phyloP scores from a whole-genome alignment of 1,139 yeast species.

The Pneumocystis oryctolagi region DNA sequence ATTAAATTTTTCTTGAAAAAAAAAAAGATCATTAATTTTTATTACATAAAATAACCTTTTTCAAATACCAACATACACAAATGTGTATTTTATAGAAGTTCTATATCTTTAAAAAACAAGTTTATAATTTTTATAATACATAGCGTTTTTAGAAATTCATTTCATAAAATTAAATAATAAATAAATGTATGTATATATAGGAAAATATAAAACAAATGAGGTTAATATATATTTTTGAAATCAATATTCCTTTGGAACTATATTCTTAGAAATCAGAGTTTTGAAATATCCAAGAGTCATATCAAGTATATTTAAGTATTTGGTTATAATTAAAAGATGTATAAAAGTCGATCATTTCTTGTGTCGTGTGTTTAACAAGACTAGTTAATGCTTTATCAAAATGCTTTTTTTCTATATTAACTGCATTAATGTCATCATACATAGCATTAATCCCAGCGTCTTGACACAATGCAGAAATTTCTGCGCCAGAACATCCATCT shows the following conservation, averaged over 20 bases:
- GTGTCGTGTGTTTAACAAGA: conserved; percentile 9
- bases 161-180: no score
- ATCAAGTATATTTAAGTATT: neutral
- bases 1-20: neutral
- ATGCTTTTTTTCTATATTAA: conserved; percentile 23
- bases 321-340: neutral
- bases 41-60: neutral
- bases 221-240: no score
- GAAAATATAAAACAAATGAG: no score
- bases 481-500: conserved; percentile 85
- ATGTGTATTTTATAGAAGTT: neutral
- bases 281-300: neutral
- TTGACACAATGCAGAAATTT: conserved; percentile 79
- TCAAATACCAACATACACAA: neutral
- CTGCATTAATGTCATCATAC: conserved; percentile 34
- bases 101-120: no score
- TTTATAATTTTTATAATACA: no score
- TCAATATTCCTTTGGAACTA: no score
- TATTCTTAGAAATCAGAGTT: neutral
- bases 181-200: no score
- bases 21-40: neutral
- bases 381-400: conserved; percentile 20
- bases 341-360: neutral
- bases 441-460: conserved; percentile 87
- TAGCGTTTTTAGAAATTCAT: no score